Evolutionary conservation across 768 basidiomycete species (phyloP).

Genomic region (Lactarius quietus): DNA sequence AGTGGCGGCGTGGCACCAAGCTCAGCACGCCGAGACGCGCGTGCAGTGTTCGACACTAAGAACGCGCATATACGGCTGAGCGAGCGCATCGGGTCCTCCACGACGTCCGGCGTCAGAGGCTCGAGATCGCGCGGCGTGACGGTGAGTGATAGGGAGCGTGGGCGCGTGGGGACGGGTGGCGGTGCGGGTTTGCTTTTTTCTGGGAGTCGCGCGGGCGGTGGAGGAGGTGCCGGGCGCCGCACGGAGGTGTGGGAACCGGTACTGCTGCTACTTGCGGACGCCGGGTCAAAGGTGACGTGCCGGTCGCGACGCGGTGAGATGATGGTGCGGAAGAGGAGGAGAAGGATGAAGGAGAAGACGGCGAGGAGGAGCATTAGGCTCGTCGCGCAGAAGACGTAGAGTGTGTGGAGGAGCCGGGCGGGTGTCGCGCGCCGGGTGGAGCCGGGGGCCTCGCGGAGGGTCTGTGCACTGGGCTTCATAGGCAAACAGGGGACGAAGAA

Average conservation of each 20-base stretch:
- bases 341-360: slow-evolving; percentile 7
- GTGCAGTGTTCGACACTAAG: slow-evolving; percentile 8
- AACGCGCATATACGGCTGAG: slow-evolving; percentile 14
- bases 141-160: slow-evolving; percentile 13
- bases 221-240: neutral
- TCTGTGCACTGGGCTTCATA: slow-evolving; percentile 9
- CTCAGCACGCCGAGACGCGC: slow-evolving; percentile 6
- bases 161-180: neutral
- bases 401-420: slow-evolving; percentile 3
- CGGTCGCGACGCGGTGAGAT: neutral
- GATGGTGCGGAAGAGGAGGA: slow-evolving; percentile 6
- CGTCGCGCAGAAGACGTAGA: slow-evolving; percentile 16
- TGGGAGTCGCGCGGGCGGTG: neutral
- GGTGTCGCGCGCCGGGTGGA: neutral
- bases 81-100: slow-evolving; percentile 16
- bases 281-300: slow-evolving; percentile 9
- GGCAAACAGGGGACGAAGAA: neutral
- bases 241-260: neutral
- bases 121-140: slow-evolving; percentile 18
- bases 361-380: slow-evolving; percentile 6
- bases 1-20: slow-evolving; percentile 11
- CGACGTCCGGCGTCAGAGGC: slow-evolving; percentile 14
- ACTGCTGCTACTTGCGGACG: neutral
- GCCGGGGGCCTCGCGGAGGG: neutral
- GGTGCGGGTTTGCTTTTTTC: neutral